These are phyloP conservation scores for Tetrastigma voinierianum DNA, from an alignment of 164 flowering plant species.

Conservation along the genomic window DNA sequence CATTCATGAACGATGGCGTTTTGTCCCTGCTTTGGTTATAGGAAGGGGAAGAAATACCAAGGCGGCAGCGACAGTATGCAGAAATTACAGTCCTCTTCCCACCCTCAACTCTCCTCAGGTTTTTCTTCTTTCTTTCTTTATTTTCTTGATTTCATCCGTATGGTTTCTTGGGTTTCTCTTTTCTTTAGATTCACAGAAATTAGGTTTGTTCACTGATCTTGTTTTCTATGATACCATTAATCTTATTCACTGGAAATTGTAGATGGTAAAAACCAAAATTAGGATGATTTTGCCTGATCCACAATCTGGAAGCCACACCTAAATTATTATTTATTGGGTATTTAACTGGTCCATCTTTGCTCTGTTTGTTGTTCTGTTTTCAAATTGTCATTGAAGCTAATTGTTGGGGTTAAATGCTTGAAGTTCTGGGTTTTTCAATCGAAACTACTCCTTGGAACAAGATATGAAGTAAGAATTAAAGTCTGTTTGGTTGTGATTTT, in stretches of 20 bases:
- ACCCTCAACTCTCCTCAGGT: not conserved
- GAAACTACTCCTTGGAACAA: too few relatives aligned
- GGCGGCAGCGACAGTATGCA: not conserved
- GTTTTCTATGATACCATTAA: not conserved
- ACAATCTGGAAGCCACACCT: not conserved
- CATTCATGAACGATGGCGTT: not conserved
- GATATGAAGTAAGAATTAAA: too few relatives aligned
- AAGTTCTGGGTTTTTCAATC: too few relatives aligned
- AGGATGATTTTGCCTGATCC: too few relatives aligned
- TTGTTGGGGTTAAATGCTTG: too few relatives aligned
- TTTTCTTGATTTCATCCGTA: not conserved
- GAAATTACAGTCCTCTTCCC: not conserved
- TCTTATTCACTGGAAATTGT: too few relatives aligned
- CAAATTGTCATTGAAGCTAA: too few relatives aligned
- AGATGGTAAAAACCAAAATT: too few relatives aligned
- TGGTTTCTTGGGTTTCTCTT: not conserved
- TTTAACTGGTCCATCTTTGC: not conserved
- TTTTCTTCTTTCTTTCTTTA: too few relatives aligned
- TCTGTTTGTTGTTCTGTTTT: too few relatives aligned
- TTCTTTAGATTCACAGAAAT: not conserved
- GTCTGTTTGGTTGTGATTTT: too few relatives aligned
- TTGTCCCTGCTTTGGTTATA: conserved; percentile 17
- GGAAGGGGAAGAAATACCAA: not conserved
- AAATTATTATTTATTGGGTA: not conserved
- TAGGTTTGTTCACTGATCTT: not conserved